Percentiles rank a stretch among this genome's conserved stretches.
Conservation (phyloP, 306 rosid species). For the Pyrus betulifolia region DNA sequence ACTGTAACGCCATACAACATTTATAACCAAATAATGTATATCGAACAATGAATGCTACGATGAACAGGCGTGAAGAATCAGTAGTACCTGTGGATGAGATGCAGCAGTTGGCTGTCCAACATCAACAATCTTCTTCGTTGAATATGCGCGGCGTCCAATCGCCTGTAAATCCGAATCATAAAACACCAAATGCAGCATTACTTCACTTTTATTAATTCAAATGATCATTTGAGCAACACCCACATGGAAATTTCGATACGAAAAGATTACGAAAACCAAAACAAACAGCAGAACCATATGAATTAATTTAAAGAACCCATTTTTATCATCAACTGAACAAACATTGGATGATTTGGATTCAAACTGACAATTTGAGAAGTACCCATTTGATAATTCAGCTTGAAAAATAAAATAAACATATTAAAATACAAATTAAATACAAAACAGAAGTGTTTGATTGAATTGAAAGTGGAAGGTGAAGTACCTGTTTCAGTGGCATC, state of each 20-base stretch:
- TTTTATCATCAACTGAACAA: neutral
- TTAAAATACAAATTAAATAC: neutral
- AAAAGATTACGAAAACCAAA: neutral
- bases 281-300: neutral
- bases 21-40: neutral
- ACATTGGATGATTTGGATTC: neutral
- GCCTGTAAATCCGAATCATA: slow-evolving; percentile 34
- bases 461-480: neutral
- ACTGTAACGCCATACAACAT: slow-evolving; percentile 32
- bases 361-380: neutral
- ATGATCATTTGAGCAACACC: neutral
- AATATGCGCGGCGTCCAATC: slow-evolving; percentile 41
- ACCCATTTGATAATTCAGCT: neutral
- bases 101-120: slow-evolving; percentile 83
- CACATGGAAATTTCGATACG: neutral
- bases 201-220: neutral
- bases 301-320: neutral
- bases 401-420: neutral
- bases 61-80: slow-evolving; percentile 1
- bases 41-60: neutral
- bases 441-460: neutral
- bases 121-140: slow-evolving; percentile 41
- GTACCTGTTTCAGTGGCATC: slow-evolving; percentile 40
- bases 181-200: neutral
- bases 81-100: slow-evolving; percentile 72